These are phyloP conservation scores for Aureobasidium sp. DNA, from an alignment of 2,329 filamentous ascomycete species.

Conservation along the genomic window DNA sequence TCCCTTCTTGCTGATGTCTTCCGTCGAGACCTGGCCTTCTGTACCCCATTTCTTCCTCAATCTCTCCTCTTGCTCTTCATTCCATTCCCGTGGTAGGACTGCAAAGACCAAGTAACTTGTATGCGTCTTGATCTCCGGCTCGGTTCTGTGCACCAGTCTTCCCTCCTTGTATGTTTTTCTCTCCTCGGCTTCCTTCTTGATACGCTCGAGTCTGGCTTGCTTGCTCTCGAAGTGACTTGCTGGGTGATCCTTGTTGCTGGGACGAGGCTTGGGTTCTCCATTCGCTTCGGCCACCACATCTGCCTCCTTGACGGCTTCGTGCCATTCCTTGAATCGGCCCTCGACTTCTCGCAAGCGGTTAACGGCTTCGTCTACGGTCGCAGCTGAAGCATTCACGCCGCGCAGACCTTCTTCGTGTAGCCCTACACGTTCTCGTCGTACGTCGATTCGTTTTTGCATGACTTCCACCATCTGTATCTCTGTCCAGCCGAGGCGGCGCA, in stretches of 20 bases:
- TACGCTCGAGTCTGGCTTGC: slow-evolving; percentile 26
- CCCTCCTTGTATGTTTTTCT: slow-evolving; percentile 67
- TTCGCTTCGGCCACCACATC: slow-evolving; percentile 27
- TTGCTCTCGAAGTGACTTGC: slow-evolving; percentile 21
- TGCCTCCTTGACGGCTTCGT: slow-evolving; percentile 37
- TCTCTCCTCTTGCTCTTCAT: slow-evolving; percentile 68
- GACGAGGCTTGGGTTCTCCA: slow-evolving; percentile 21
- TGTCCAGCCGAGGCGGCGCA: slow-evolving; percentile 79
- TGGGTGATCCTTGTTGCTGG: slow-evolving; percentile 23
- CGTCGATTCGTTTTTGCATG: slow-evolving; percentile 68
- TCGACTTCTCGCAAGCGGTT: slow-evolving; percentile 67
- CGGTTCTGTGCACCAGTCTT: slow-evolving; percentile 68
- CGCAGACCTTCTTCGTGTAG: slow-evolving; percentile 59
- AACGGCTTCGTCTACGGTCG: slow-evolving; percentile 73
- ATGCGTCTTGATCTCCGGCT: slow-evolving; percentile 88
- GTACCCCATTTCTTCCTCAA: slow-evolving; percentile 40
- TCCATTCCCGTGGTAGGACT: slow-evolving; percentile 79
- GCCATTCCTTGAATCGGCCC: slow-evolving; percentile 58
- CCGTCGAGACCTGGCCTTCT: slow-evolving; percentile 44
- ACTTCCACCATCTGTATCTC: slow-evolving; percentile 93
- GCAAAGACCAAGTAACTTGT: slow-evolving; percentile 97
- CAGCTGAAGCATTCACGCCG: slow-evolving; percentile 62
- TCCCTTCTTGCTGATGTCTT: slow-evolving; percentile 31
- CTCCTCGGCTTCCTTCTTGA: slow-evolving; percentile 30
- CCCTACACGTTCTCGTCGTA: slow-evolving; percentile 74